Conservation (phyloP, 805 yeast species). For the Wickerhamiella parazyma region DNA sequence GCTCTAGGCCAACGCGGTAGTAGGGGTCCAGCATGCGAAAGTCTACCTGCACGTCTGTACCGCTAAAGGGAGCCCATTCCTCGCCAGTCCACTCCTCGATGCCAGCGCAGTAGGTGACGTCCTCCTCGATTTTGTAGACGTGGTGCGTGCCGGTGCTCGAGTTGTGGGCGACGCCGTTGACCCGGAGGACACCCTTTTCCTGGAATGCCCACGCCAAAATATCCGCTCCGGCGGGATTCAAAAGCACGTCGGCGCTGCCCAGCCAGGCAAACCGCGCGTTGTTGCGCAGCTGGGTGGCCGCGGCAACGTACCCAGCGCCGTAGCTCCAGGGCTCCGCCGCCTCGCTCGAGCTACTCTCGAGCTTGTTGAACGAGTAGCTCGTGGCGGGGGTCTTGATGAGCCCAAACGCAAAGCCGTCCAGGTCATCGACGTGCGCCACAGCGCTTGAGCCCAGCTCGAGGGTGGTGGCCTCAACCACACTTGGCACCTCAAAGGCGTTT, state of each 20-base stretch:
- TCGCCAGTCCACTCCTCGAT: constrained; percentile 33
- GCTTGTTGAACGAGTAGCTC: constrained; percentile 17
- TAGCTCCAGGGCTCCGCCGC: constrained; percentile 13
- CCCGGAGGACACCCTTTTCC: constrained; percentile 47
- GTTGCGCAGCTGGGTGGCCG: constrained; percentile 57
- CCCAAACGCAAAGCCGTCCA: constrained; percentile 13
- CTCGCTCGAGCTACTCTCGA: constrained; percentile 12
- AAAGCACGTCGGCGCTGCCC: constrained; percentile 52
- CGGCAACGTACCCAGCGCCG: constrained; percentile 29
- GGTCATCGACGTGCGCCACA: constrained; percentile 15
- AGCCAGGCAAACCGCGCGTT: constrained; percentile 73
- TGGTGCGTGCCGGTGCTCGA: constrained; percentile 29
- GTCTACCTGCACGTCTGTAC: constrained; percentile 63
- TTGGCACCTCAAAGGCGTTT: constrained; percentile 19
- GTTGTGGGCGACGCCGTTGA: constrained; percentile 40
- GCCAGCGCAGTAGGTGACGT: constrained; percentile 38
- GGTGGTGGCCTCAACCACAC: constrained; percentile 11
- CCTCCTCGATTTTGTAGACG: constrained; percentile 63
- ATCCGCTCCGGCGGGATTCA: constrained; percentile 27
- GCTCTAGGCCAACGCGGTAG: constrained; percentile 57
- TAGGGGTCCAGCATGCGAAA: constrained; percentile 90
- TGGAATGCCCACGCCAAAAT: constrained; percentile 63
- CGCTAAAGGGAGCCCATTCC: constrained; percentile 58
- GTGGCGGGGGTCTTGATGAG: constrained; percentile 17
- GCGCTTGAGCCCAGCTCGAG: not conserved